phyloP scores from a whole-genome alignment of 2,329 filamentous ascomycete genomes.

The Claviceps africana region DNA sequence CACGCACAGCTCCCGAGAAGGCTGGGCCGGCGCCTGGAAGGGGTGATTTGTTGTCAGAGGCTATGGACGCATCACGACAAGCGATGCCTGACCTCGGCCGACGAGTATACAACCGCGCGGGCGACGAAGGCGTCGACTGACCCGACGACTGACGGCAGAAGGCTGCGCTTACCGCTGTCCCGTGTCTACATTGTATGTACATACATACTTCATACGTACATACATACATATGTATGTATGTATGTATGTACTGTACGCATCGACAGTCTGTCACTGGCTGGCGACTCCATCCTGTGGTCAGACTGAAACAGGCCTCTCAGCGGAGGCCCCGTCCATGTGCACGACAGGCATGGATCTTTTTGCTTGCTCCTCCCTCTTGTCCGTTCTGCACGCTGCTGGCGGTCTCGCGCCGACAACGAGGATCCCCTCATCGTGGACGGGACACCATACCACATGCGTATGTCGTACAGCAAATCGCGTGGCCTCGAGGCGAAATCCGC shows the following conservation, averaged over 20 bases:
- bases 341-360: background rate
- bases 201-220: no score
- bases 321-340: background rate
- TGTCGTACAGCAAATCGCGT: background rate
- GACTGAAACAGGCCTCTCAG: background rate
- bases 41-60: background rate
- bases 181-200: no score
- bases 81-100: background rate
- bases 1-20: background rate
- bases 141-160: no score
- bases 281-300: no score
- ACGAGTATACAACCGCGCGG: background rate
- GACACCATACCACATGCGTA: no score
- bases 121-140: no score
- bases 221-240: no score
- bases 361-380: background rate
- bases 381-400: background rate
- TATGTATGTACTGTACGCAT: no score
- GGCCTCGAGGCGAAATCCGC: background rate
- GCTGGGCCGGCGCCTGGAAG: background rate
- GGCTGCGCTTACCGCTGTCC: background rate
- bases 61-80: background rate
- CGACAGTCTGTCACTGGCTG: background rate
- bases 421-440: background rate
- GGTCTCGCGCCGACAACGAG: background rate